These are phyloP conservation scores for Sporothrix brunneoviolacea DNA, from an alignment of 2,329 filamentous ascomycete genomes.

Conservation along the genomic window DNA sequence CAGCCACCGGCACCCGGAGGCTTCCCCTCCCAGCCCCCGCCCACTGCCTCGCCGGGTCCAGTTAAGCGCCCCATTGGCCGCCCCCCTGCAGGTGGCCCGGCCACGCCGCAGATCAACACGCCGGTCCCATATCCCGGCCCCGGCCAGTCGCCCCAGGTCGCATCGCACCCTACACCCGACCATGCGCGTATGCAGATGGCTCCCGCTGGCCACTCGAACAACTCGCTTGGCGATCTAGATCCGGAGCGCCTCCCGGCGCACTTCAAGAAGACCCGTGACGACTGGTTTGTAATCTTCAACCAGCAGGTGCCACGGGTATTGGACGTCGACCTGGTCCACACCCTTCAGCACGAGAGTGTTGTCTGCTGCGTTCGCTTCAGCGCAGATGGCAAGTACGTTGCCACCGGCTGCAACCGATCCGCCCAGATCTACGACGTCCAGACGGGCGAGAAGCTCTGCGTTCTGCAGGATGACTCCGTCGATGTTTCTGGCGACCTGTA, in stretches of 20 bases:
- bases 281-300: conserved; percentile 98
- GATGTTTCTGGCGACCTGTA: conserved; percentile 90
- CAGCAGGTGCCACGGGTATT: conserved; percentile 80
- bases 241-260: conserved; percentile 76
- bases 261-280: conserved; percentile 79
- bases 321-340: conserved; percentile 92
- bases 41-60: conserved; percentile 79
- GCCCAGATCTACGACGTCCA: conserved; percentile 97
- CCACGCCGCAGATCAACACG: conserved; percentile 87
- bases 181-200: conserved; percentile 50
- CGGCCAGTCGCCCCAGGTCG: conserved; percentile 74
- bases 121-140: conserved; percentile 79
- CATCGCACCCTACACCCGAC: conserved; percentile 71
- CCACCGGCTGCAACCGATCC: conserved; percentile 95
- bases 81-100: conserved; percentile 61
- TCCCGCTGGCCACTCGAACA: conserved; percentile 44
- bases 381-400: conserved; percentile 88
- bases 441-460: conserved; percentile 79
- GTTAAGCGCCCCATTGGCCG: conserved; percentile 68
- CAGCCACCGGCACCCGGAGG: conserved; percentile 51
- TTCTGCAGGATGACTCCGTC: conserved; percentile 81
- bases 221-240: conserved; percentile 76
- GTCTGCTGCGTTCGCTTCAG: conserved; percentile 98
- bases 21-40: conserved; percentile 76
- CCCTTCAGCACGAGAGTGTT: conserved; percentile 86